Percentiles rank a stretch among this genome's conserved stretches.
Conservation (phyloP, 1,284 basidiomycete species). For the Tilletiaria anomala region DNA sequence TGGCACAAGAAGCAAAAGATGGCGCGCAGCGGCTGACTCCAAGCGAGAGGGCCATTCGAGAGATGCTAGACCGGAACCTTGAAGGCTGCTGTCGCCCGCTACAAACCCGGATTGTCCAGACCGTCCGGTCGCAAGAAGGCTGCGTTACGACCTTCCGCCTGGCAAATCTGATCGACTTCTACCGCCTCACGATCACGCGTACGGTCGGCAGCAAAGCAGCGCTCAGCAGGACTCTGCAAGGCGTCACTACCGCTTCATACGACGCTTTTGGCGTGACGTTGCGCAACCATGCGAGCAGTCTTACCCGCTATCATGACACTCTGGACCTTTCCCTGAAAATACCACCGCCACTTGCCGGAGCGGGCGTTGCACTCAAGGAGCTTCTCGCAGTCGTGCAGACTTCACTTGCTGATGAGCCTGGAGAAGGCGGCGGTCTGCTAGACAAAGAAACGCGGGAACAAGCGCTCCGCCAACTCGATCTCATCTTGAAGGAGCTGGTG, state of each 20-base stretch:
- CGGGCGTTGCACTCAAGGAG: slow-evolving; percentile 18
- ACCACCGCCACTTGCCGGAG: slow-evolving; percentile 14
- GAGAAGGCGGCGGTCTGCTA: slow-evolving; percentile 4
- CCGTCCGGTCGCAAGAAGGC: slow-evolving; percentile 78
- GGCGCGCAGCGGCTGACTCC: background rate
- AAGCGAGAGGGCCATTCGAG: slow-evolving; percentile 45
- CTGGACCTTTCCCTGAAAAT: slow-evolving; percentile 4
- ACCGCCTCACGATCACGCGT: slow-evolving; percentile 74
- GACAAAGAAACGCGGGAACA: background rate
- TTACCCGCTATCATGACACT: slow-evolving; percentile 7
- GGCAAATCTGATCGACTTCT: slow-evolving; percentile 85
- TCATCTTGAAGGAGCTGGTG: slow-evolving; percentile 14
- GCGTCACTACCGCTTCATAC: slow-evolving; percentile 3
- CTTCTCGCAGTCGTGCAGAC: slow-evolving; percentile 15
- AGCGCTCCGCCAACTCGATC: slow-evolving; percentile 9
- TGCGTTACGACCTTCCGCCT: slow-evolving; percentile 80
- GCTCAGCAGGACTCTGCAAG: slow-evolving; percentile 46
- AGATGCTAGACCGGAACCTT: slow-evolving; percentile 66
- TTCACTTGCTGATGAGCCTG: too few relatives aligned
- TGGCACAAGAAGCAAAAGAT: background rate
- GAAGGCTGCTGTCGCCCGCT: slow-evolving; percentile 66
- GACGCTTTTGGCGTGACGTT: slow-evolving; percentile 19
- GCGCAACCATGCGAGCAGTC: slow-evolving; percentile 15
- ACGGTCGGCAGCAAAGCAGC: slow-evolving; percentile 71
- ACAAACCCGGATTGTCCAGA: slow-evolving; percentile 75